Evolutionary conservation across 108 stramenopile species (phyloP), one percentile per base, ranked within the genome.

Genomic region (Cyclotella sp.): DNA sequence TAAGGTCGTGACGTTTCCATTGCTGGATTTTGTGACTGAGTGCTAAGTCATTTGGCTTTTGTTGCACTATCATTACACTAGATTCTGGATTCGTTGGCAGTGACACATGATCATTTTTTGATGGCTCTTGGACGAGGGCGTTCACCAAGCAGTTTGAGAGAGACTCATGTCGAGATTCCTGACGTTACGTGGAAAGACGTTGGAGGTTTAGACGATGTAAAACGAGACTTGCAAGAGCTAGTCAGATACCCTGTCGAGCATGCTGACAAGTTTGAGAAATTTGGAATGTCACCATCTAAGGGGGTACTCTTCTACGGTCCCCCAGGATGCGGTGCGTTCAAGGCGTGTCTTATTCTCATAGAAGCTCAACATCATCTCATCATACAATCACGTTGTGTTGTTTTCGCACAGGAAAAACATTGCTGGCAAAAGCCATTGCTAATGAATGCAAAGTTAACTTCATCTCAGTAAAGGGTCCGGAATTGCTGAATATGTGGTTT

Each of bases 361-460:
- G 18, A 27, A 27, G 18, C 57, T 39, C 5, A 22, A 2, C 9
- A 34, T 40, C 41, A 24, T 3, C 40, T 63, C 12, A 0, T 19
- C 16, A 28, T 24, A 49, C 47, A 8, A 21, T 52, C 29, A 26
- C 29, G 5, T 49, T 22, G 1, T 68, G 11, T 27, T 41, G 1
- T 15, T 8, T 15, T 49, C 40, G 3, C 15, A 49, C 4, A 70
- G 96, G 97, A 18, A 98, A 98, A 80, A 98, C 98, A 9, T 71
- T 98, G 58, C 72, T 98, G 62, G 98, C 98, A 26, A 98, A 99
- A 79, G 98, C 98, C 16, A 93, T 98, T 66, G 98, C 98, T 29
- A 96, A 97, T 67, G 97, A 99, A 84, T 92, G 93, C 69, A 93
- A 93, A n/a, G 96, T 96, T 10, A 97, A 97, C 76, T 99, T 99